Evolutionary conservation across 805 yeast species (phyloP).

Genomic region (Cyberlindnera xishuangbannaensis): DNA sequence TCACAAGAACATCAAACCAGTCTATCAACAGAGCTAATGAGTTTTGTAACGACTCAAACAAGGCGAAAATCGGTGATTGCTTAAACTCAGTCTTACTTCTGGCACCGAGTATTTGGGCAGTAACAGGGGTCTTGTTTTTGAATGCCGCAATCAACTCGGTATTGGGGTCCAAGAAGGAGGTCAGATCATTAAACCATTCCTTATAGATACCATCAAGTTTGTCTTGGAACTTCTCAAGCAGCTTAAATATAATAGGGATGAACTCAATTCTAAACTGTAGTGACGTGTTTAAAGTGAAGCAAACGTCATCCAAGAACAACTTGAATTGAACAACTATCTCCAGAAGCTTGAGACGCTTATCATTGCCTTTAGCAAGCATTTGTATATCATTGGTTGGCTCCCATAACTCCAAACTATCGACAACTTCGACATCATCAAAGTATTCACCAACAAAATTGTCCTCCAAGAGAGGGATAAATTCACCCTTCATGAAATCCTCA

Average conservation of each 20-base stretch:
- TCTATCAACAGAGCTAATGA: constrained; percentile 31
- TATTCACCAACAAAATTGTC: constrained; percentile 49
- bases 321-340: constrained; percentile 20
- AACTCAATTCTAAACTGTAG: constrained; percentile 25
- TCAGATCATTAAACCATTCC: constrained; percentile 21
- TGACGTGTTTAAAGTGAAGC: constrained; percentile 22
- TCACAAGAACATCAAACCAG: constrained; percentile 14
- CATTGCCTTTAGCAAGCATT: neutral
- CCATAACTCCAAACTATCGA: constrained; percentile 31
- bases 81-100: constrained; percentile 20
- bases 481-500: constrained; percentile 53
- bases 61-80: constrained; percentile 25
- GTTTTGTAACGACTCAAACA: constrained; percentile 33
- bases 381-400: constrained; percentile 13
- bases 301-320: constrained; percentile 16
- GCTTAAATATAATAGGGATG: constrained; percentile 18
- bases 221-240: constrained; percentile 20
- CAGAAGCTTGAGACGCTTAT: constrained; percentile 6
- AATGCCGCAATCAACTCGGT: constrained; percentile 14
- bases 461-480: constrained; percentile 61
- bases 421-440: constrained; percentile 36
- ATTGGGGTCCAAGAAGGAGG: constrained; percentile 21
- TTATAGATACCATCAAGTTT: constrained; percentile 20
- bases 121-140: constrained; percentile 4
- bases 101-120: constrained; percentile 3